Evolutionary conservation across 768 basidiomycete genomes (phyloP).

Genomic region (Agaricus subrufescens): DNA sequence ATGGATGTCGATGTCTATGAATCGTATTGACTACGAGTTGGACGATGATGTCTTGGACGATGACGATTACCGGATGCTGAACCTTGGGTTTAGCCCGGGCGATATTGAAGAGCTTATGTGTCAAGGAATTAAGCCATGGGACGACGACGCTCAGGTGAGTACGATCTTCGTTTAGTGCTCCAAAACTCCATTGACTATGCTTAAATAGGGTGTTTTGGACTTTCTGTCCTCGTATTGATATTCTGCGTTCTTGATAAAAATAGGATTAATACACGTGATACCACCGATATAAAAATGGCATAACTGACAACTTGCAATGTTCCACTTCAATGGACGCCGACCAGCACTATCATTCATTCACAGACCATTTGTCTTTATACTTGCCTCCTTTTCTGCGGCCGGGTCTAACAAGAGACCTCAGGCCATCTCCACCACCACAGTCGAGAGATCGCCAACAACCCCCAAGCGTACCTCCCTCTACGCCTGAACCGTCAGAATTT

Average conservation of each 20-base stretch:
- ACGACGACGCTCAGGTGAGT: constrained; percentile 6
- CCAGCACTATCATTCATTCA: constrained; percentile 2
- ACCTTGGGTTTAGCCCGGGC: not conserved
- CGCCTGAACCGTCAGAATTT: not conserved
- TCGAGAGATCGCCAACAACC: too few species aligned
- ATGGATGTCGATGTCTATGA: not conserved
- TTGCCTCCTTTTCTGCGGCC: not conserved
- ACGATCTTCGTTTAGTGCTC: not conserved
- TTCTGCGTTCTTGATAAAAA: too few species aligned
- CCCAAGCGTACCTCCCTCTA: not conserved
- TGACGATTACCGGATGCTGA: not conserved
- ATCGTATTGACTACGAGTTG: not conserved
- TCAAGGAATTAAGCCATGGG: constrained; percentile 7
- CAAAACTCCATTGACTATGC: too few species aligned
- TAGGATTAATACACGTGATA: too few species aligned
- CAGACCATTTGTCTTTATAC: constrained; percentile 5
- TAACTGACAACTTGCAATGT: too few species aligned
- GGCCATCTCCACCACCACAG: not conserved
- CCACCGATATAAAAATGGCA: too few species aligned
- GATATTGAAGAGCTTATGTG: constrained; percentile 1
- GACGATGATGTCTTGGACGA: not conserved
- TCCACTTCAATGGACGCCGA: not conserved
- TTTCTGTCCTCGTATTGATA: too few species aligned
- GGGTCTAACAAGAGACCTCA: not conserved
- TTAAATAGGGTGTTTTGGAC: too few species aligned